Conservation (phyloP, 345 rosid species). For the Syzygium jambos region DNA sequence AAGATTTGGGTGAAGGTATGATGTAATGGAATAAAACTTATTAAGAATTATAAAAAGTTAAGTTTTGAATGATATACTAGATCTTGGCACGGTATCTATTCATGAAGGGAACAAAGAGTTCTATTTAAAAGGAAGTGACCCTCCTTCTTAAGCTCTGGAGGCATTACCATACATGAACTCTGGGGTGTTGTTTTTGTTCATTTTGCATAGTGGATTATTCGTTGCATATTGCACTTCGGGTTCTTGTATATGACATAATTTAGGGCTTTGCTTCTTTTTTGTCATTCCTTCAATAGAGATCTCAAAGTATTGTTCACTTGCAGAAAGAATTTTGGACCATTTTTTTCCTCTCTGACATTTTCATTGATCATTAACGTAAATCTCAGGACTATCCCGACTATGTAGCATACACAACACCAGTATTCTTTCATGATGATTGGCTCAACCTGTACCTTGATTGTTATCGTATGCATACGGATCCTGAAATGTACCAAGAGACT, state of each 20-base stretch:
- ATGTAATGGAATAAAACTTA: neutral
- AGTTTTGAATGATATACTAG: neutral
- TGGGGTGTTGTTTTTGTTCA: neutral
- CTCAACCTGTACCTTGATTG: slow-evolving; percentile 75
- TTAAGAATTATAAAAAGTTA: neutral
- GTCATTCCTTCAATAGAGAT: neutral
- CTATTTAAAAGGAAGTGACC: neutral
- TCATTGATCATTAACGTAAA: slow-evolving; percentile 12
- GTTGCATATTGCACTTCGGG: neutral
- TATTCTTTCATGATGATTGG: slow-evolving; percentile 75
- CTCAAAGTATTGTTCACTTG: neutral
- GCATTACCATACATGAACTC: neutral
- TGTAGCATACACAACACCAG: slow-evolving; percentile 61
- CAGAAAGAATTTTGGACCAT: neutral
- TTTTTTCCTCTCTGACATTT: neutral
- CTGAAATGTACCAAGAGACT: slow-evolving; percentile 29
- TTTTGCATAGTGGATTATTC: neutral
- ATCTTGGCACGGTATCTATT: neutral
- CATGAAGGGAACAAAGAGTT: neutral
- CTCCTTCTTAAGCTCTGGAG: neutral
- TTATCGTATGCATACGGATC: slow-evolving; percentile 57
- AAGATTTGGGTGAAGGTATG: neutral
- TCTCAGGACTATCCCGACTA: slow-evolving; percentile 86
- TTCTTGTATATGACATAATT: neutral
- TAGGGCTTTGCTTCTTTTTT: neutral